A percentile compares a stretch with the other conserved stretches of the same genome.
phyloP scores from a whole-genome alignment of 331 rosid genomes.

The Phaseolus coccineus region DNA sequence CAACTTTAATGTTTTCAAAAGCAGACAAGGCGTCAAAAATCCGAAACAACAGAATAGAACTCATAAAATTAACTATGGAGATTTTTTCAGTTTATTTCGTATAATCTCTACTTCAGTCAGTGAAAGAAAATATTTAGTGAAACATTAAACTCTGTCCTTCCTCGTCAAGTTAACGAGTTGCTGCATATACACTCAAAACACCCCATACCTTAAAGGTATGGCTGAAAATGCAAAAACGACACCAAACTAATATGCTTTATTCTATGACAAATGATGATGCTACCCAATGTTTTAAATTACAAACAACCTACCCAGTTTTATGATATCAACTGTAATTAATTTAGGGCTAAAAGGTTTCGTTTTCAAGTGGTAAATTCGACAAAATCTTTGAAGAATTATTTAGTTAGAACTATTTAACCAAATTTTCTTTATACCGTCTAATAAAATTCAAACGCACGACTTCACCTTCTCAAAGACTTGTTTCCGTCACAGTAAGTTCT shows the following conservation, averaged over 20 bases:
- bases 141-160: background rate
- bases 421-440: too few species aligned
- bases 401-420: too few species aligned
- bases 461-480: background rate
- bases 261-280: background rate
- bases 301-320: background rate
- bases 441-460: too few species aligned
- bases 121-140: background rate
- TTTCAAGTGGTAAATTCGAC: too few species aligned
- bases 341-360: background rate
- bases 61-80: too few species aligned
- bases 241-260: background rate
- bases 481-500: background rate
- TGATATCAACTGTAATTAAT: background rate
- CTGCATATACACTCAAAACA: background rate
- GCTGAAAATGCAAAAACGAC: background rate
- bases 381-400: too few species aligned
- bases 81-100: too few species aligned
- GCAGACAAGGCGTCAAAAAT: too few species aligned
- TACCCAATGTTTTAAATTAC: background rate
- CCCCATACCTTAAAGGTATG: background rate
- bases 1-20: too few species aligned
- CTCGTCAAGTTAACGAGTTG: background rate
- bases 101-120: background rate
- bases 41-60: too few species aligned